These are phyloP conservation scores for Coriolopsis trogii DNA, from an alignment of 1,284 basidiomycete species.

Conservation along the genomic window DNA sequence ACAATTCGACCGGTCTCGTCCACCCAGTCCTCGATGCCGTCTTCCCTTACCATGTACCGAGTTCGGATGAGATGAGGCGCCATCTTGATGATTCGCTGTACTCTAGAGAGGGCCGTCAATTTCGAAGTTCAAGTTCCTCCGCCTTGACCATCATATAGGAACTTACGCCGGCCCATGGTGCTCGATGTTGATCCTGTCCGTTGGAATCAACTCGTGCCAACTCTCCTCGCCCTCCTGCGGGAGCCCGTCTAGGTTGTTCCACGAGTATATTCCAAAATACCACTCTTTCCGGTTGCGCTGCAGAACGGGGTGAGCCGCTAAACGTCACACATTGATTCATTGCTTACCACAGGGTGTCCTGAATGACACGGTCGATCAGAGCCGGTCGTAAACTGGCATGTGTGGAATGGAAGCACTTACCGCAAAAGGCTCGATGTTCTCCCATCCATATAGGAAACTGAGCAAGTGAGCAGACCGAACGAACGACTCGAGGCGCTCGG, in stretches of 20 bases:
- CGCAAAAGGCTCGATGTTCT: slow-evolving; percentile 23
- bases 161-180: slow-evolving; percentile 21
- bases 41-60: slow-evolving; percentile 36
- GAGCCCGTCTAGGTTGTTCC: slow-evolving; percentile 18
- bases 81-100: slow-evolving; percentile 45
- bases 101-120: no score
- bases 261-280: slow-evolving; percentile 27
- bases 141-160: neutral
- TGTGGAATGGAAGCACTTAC: slow-evolving; percentile 15
- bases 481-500: no score
- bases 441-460: slow-evolving; percentile 32
- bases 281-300: slow-evolving; percentile 27
- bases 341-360: slow-evolving; percentile 32
- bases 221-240: slow-evolving; percentile 22
- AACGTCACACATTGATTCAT: neutral
- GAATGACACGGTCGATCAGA: slow-evolving; percentile 3
- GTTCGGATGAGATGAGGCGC: slow-evolving; percentile 38
- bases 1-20: slow-evolving; percentile 46
- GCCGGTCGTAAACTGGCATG: neutral
- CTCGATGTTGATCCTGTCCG: slow-evolving; percentile 14
- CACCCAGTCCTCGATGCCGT: slow-evolving; percentile 57
- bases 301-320: neutral
- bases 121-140: slow-evolving; percentile 18
- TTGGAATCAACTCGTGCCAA: slow-evolving; percentile 26
- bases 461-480: no score